Conservation (phyloP, 31 red algal genomes). For the Odonthalia washingtoniensis region DNA sequence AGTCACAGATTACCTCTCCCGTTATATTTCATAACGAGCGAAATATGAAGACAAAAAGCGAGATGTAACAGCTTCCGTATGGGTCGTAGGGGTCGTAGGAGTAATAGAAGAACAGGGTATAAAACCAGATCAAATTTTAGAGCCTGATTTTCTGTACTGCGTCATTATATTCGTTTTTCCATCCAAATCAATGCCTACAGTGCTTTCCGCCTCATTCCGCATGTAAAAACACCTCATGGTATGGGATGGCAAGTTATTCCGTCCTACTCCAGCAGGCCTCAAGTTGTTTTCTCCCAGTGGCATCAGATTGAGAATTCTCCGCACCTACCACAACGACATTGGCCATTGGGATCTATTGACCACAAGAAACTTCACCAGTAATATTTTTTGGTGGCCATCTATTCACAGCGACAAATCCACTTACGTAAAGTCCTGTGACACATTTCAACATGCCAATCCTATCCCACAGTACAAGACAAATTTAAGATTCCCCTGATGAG, state of each 20-base stretch:
- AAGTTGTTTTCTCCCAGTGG: neutral
- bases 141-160: neutral
- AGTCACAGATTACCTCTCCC: neutral
- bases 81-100: neutral
- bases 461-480: too few species aligned
- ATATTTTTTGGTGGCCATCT: neutral
- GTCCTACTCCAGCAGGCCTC: neutral
- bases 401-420: neutral
- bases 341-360: neutral
- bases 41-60: neutral
- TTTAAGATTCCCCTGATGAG: neutral
- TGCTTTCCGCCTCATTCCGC: neutral
- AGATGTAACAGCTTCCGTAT: neutral
- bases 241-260: neutral
- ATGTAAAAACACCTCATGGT: neutral
- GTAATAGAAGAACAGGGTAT: neutral
- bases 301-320: neutral
- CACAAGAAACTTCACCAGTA: neutral
- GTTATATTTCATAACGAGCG: too few species aligned
- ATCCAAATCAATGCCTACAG: neutral
- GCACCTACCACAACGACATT: neutral
- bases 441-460: too few species aligned
- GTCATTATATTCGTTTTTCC: neutral
- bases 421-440: neutral
- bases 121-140: neutral